Conservation (phyloP, 805 yeast species). For the Candida easanensis region DNA sequence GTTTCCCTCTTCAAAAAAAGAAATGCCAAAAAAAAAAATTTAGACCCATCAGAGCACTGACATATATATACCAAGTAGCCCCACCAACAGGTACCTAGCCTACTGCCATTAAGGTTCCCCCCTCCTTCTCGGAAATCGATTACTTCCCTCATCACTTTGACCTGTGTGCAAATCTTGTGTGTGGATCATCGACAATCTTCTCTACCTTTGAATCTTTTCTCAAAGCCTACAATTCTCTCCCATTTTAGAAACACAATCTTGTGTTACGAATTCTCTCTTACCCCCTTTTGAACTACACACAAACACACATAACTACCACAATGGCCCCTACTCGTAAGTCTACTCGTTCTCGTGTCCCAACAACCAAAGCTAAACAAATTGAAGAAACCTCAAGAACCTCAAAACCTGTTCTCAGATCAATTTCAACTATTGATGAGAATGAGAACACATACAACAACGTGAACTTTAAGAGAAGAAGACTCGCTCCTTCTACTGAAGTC, state of each 20-base stretch:
- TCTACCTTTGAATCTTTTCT: no score
- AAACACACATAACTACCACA: no score
- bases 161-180: no score
- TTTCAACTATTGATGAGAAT: conserved; percentile 28
- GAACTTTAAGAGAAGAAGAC: conserved; percentile 27
- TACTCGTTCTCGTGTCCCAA: conserved; percentile 21
- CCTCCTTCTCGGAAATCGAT: no score
- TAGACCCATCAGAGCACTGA: conserved; percentile 11
- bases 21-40: conserved; percentile 32
- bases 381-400: conserved; percentile 15
- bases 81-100: not conserved
- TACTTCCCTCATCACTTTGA: no score
- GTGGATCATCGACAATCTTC: no score
- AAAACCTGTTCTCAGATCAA: conserved; percentile 29
- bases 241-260: no score
- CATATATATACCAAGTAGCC: conserved; percentile 9
- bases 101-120: no score
- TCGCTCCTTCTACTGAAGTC: conserved; percentile 6
- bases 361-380: conserved; percentile 29
- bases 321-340: conserved; percentile 30
- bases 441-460: conserved; percentile 28
- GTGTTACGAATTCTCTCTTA: not conserved
- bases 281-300: not conserved
- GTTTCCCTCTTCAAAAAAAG: conserved; percentile 6
- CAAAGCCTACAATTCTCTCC: no score